phyloP scores from a whole-genome alignment of 352 stramenopile species.

The Globisporangium uncinulatum region DNA sequence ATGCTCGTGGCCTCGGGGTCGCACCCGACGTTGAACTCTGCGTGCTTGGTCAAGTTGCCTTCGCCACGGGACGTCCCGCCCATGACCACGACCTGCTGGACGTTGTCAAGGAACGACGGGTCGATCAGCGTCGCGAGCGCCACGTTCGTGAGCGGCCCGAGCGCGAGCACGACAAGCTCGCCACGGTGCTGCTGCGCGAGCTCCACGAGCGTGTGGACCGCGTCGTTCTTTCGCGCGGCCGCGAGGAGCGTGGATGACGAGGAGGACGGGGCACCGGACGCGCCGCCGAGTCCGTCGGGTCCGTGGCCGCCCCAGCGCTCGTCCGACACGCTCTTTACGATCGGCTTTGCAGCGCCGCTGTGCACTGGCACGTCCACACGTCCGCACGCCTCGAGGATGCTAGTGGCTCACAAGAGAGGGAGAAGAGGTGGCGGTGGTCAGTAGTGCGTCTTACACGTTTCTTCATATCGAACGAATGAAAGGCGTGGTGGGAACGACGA shows the following conservation, averaged over 20 bases:
- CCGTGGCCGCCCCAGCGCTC: conserved; percentile 68
- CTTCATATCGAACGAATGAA: no score
- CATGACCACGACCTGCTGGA: conserved; percentile 74
- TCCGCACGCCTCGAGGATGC: conserved; percentile 52
- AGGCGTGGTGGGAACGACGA: not conserved
- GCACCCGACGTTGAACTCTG: conserved; percentile 79
- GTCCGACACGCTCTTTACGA: conserved; percentile 58
- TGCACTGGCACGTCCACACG: conserved; percentile 49
- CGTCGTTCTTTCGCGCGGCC: conserved; percentile 44
- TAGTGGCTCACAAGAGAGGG: conserved; percentile 12
- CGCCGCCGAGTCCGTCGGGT: conserved; percentile 61
- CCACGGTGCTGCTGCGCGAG: conserved; percentile 44
- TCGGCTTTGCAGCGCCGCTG: conserved; percentile 58
- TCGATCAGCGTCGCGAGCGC: conserved; percentile 70
- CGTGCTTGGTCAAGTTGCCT: conserved; percentile 60
- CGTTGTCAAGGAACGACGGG: conserved; percentile 49
- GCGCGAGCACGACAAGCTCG: conserved; percentile 67
- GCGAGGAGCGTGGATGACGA: conserved; percentile 17
- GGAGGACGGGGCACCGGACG: conserved; percentile 15
- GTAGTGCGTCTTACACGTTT: not conserved
- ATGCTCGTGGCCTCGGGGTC: conserved; percentile 78
- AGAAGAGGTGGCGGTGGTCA: not conserved
- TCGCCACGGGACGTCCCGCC: conserved; percentile 60
- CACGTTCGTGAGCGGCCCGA: conserved; percentile 78
- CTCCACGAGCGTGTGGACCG: conserved; percentile 61